phyloP scores from a whole-genome alignment of 192 early-diverging fungal species.

The Radiomyces spectabilis region DNA sequence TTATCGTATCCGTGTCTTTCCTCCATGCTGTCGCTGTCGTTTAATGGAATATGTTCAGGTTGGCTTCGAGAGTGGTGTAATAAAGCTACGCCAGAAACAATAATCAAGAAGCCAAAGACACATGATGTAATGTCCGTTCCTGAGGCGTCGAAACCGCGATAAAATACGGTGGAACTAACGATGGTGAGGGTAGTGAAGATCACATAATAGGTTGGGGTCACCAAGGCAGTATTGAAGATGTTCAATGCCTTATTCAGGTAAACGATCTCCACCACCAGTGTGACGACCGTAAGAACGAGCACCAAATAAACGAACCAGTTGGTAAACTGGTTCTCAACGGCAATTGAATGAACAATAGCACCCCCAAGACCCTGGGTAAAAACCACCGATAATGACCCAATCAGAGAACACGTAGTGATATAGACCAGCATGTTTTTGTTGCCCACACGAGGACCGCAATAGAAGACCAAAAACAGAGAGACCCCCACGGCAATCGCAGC shows the following conservation, averaged over 20 bases:
- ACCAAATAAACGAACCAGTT: conserved; percentile 82
- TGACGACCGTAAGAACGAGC: conserved; percentile 62
- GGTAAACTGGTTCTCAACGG: conserved; percentile 76
- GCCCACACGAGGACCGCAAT: conserved; percentile 72
- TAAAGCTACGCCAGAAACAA: conserved; percentile 84
- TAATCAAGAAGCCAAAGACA: conserved; percentile 79
- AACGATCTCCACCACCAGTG: conserved; percentile 86
- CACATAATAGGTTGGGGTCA: conserved; percentile 90
- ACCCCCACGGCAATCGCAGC: conserved; percentile 48
- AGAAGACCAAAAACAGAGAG: conserved; percentile 67
- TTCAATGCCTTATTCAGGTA: conserved; percentile 97
- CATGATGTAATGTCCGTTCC: conserved; percentile 72
- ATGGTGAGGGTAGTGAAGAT: conserved; percentile 93
- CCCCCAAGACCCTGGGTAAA: conserved; percentile 85
- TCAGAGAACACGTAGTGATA: conserved; percentile 85
- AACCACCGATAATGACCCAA: conserved; percentile 85
- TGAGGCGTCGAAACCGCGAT: conserved; percentile 72
- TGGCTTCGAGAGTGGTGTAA: conserved; percentile 38
- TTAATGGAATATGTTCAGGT: not conserved
- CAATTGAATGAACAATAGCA: conserved; percentile 82
- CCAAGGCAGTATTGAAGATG: conserved; percentile 83
- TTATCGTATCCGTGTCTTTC: not conserved
- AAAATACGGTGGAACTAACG: conserved; percentile 79
- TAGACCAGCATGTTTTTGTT: conserved; percentile 81
- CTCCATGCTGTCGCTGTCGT: not conserved